These are phyloP conservation scores for Sporothrix mexicana DNA, from an alignment of 2,329 filamentous ascomycete genomes.

Conservation along the genomic window DNA sequence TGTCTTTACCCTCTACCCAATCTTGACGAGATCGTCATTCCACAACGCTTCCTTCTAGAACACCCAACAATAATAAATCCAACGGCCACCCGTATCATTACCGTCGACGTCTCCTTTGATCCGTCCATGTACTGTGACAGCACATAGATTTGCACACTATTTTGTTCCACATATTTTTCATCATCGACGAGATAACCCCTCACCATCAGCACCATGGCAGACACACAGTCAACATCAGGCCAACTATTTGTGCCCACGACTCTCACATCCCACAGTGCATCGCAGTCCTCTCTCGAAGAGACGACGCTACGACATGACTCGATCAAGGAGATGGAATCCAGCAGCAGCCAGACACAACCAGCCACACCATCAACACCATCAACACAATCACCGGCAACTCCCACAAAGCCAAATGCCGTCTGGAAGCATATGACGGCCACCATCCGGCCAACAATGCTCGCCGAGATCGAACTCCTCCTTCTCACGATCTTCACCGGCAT, in stretches of 20 bases:
- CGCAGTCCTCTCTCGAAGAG: constrained; percentile 24
- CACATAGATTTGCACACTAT: background rate
- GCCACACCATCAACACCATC: background rate
- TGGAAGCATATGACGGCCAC: constrained; percentile 43
- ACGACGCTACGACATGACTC: background rate
- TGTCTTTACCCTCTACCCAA: background rate
- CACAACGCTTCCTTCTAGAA: background rate
- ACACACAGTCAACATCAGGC: background rate
- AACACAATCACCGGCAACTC: background rate
- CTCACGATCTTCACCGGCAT: constrained; percentile 59
- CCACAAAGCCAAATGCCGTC: background rate
- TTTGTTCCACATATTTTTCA: background rate
- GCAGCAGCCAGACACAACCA: background rate
- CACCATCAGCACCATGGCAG: background rate
- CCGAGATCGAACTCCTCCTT: constrained; percentile 54
- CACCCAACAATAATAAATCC: background rate
- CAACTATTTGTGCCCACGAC: background rate
- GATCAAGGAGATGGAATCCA: background rate
- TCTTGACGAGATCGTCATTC: background rate
- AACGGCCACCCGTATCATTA: background rate
- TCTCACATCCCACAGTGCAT: background rate
- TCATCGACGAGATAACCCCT: background rate
- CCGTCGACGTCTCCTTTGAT: background rate
- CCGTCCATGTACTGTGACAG: background rate
- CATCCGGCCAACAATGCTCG: constrained; percentile 50